Evolutionary conservation across 176 grass and related monocot species (phyloP).

Genomic region (Stipa capillata): DNA sequence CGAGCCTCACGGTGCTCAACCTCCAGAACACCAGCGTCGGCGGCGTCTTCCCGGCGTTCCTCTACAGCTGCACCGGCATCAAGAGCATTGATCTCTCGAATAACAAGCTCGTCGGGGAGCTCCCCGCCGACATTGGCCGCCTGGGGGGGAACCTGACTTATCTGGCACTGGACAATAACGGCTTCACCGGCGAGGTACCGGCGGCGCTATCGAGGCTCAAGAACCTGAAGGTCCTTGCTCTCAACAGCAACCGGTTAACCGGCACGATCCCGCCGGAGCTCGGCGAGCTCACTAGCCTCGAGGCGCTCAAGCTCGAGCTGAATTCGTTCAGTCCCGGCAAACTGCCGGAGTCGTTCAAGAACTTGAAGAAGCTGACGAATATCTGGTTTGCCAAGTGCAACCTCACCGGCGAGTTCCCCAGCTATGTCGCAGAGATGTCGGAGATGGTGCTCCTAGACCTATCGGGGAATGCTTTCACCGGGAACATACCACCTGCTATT

Average conservation of each 20-base stretch:
- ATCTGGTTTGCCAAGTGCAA: constrained; percentile 28
- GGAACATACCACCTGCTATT: constrained; percentile 35
- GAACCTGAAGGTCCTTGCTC: constrained; percentile 22
- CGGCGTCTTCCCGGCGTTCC: constrained; percentile 37
- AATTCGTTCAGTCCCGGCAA: constrained; percentile 23
- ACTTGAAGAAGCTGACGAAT: constrained; percentile 25
- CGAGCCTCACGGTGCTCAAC: constrained; percentile 32
- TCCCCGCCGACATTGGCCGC: constrained; percentile 40
- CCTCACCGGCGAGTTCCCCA: constrained; percentile 48
- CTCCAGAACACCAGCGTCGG: constrained; percentile 50
- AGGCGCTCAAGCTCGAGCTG: constrained; percentile 30
- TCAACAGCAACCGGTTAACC: constrained; percentile 42
- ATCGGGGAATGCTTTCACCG: constrained; percentile 28
- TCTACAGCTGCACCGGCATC: constrained; percentile 45
- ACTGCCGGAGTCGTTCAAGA: constrained; percentile 53
- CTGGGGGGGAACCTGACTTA: neutral
- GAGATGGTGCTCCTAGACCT: constrained; percentile 41
- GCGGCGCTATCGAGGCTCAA: constrained; percentile 2
- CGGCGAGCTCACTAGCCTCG: constrained; percentile 38
- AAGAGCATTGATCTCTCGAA: constrained; percentile 9
- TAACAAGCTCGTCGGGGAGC: constrained; percentile 34
- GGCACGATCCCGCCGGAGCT: constrained; percentile 43
- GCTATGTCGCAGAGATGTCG: constrained; percentile 5
- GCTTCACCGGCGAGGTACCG: constrained; percentile 20
- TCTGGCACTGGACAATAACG: constrained; percentile 22